phyloP scores from a whole-genome alignment of 257 asterid species.

The Nicotiana knightiana region DNA sequence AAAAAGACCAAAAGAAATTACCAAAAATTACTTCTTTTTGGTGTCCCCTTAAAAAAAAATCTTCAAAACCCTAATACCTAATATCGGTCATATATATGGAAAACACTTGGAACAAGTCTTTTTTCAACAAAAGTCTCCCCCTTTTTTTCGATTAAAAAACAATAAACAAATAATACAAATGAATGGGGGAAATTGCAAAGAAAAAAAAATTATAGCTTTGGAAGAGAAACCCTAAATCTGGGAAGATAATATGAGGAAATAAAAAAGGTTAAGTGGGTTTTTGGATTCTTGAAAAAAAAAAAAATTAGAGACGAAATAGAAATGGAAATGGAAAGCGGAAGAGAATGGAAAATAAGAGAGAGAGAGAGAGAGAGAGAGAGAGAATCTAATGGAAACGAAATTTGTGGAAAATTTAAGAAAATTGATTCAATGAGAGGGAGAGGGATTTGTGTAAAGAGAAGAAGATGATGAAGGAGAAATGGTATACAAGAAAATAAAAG shows the following conservation, averaged over 20 bases:
- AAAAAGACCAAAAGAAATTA: background rate
- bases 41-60: background rate
- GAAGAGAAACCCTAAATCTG: constrained; percentile 5
- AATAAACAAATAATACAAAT: constrained; percentile 11
- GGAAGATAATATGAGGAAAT: background rate
- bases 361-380: constrained; percentile 9
- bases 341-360: constrained; percentile 4
- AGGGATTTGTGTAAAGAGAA: background rate
- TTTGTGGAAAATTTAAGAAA: constrained; percentile 20
- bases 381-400: constrained; percentile 31
- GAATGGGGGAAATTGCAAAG: background rate
- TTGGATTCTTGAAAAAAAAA: background rate
- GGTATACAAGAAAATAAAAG: background rate
- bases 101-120: background rate
- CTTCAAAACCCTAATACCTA: background rate
- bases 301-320: background rate
- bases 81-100: background rate
- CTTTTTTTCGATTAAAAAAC: background rate
- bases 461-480: constrained; percentile 7
- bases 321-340: constrained; percentile 9
- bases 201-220: constrained; percentile 4
- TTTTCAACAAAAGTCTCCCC: background rate
- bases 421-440: constrained; percentile 21
- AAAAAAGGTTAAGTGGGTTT: background rate
- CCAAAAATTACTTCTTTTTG: background rate